A percentile compares a stretch with the other conserved stretches of the same genome.
Evolutionary conservation across 2,329 filamentous ascomycete genomes (phyloP).

Genomic region (Diaporthe helianthi): DNA sequence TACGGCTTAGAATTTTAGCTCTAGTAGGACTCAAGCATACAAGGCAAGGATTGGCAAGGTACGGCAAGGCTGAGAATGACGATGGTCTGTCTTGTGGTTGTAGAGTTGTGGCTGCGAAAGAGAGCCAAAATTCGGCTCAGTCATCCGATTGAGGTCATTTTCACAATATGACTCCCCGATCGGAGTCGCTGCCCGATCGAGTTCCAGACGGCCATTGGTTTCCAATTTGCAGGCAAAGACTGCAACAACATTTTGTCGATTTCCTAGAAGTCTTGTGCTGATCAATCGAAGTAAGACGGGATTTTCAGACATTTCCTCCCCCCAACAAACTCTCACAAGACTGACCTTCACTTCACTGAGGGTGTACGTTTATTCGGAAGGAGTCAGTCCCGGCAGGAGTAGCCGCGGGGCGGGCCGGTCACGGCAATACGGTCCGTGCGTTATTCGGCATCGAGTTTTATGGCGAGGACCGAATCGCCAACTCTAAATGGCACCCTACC

Average conservation of each 20-base stretch:
- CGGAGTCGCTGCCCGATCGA: conserved; percentile 24
- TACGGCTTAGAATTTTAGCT: background rate
- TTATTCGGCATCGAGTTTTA: background rate
- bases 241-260: too few species aligned
- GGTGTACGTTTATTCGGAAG: background rate
- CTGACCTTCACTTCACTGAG: background rate
- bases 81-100: conserved; percentile 8
- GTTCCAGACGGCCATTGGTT: background rate
- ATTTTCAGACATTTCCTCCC: background rate
- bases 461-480: conserved; percentile 13
- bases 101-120: background rate
- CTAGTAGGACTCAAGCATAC: background rate
- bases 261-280: background rate
- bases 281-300: accelerated
- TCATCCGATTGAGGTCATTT: conserved; percentile 17
- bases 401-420: conserved; percentile 13
- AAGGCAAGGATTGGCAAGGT: background rate
- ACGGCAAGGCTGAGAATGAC: background rate
- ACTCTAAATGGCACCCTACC: background rate
- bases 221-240: background rate
- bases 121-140: background rate
- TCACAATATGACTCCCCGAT: conserved; percentile 13
- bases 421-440: conserved; percentile 2
- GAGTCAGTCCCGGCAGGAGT: conserved; percentile 12
- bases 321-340: background rate